A percentile compares a stretch with the other conserved stretches of the same genome.
Conservation (phyloP, 495 filamentous ascomycete genomes). For the Xylaria flabelliformis region DNA sequence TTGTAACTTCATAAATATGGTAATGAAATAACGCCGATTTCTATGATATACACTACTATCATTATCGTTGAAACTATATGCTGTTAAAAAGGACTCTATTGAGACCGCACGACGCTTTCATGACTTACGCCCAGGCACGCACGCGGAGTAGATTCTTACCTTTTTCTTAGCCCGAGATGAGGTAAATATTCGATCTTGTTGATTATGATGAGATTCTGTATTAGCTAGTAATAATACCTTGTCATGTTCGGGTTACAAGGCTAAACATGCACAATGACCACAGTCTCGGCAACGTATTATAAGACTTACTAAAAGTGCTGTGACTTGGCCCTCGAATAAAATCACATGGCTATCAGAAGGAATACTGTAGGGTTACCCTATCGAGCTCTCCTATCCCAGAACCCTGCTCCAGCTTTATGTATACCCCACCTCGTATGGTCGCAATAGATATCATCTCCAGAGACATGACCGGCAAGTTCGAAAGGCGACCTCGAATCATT, state of each 20-base stretch:
- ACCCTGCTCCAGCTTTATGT: slow-evolving; percentile 11
- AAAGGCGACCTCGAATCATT: slow-evolving; percentile 8
- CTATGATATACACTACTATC: not conserved
- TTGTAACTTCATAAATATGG: not conserved
- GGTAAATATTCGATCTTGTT: not conserved
- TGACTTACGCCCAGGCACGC: not conserved
- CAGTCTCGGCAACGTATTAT: not conserved
- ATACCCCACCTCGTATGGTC: slow-evolving; percentile 20
- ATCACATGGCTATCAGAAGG: not conserved
- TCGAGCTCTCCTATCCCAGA: slow-evolving; percentile 8
- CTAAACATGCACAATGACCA: not conserved
- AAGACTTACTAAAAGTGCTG: not conserved
- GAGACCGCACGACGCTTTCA: not conserved
- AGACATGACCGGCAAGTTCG: slow-evolving; percentile 11
- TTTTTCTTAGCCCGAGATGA: not conserved
- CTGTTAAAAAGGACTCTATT: not conserved
- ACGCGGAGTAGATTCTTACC: not conserved
- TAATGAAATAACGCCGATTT: not conserved
- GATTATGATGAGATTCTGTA: not conserved
- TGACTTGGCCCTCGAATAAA: not conserved
- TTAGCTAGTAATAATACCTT: not conserved
- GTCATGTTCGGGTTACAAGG: not conserved
- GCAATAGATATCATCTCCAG: slow-evolving; percentile 19
- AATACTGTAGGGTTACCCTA: not conserved
- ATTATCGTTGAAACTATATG: not conserved